These are phyloP conservation scores for Hyparrhenia diplandra DNA, from an alignment of 176 grass and related monocot species.

Conservation along the genomic window DNA sequence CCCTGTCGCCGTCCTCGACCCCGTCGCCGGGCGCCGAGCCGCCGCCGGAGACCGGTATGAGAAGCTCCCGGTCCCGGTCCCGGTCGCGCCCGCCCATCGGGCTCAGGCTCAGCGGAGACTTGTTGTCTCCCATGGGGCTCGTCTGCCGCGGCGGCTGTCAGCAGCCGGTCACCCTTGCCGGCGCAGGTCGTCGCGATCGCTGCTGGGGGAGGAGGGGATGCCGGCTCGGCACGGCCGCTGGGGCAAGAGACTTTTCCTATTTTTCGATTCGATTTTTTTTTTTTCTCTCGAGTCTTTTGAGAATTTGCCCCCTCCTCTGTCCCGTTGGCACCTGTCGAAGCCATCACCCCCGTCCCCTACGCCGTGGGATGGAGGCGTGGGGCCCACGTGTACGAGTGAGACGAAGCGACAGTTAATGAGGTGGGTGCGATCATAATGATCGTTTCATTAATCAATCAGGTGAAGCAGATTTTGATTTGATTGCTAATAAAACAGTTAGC, in stretches of 20 bases:
- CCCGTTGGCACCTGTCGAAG: not conserved
- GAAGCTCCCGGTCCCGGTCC: conserved; percentile 73
- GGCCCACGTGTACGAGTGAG: not conserved
- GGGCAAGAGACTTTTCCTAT: not conserved
- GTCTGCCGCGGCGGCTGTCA: not conserved
- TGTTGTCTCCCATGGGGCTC: conserved; percentile 70
- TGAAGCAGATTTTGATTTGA: not conserved
- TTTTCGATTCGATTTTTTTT: not conserved
- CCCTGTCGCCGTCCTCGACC: conserved; percentile 39
- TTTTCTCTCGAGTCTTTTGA: not conserved
- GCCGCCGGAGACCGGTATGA: conserved; percentile 74
- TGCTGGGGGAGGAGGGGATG: not conserved
- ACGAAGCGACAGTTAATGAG: not conserved
- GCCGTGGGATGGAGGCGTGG: not conserved
- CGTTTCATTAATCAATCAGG: not conserved
- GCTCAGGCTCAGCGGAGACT: conserved; percentile 50
- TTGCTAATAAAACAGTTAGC: not conserved
- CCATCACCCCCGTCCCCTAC: not conserved
- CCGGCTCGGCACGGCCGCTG: conserved; percentile 16
- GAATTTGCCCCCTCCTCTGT: not conserved
- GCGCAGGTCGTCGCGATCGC: conserved; percentile 37
- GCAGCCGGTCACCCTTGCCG: conserved; percentile 2
- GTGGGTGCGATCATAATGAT: not conserved
- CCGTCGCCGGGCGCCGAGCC: conserved; percentile 26
- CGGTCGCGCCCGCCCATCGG: conserved; percentile 63